Base-by-base conservation (phyloP, 192 early-diverging fungal genomes). In the Coemansia sp. region DNA sequence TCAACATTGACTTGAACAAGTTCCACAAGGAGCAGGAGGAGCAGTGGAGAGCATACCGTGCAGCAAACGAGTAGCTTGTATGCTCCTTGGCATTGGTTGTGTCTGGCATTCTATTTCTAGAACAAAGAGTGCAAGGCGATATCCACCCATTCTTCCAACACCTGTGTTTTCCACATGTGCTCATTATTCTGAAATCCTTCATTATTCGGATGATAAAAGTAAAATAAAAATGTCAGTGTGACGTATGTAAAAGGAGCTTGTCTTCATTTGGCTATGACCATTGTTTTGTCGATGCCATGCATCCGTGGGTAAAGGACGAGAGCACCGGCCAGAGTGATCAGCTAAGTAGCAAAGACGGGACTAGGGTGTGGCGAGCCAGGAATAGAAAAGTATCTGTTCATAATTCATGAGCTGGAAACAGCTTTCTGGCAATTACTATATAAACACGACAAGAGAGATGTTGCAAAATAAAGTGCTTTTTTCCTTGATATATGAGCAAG, bases 1-100 rank as follows among this genome's bases (percentile, higher is more conserved):
- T 86, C 40, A 63, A 91, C 61, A 83, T 93, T 11, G 87, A 93
- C 63, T 64, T 45, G 43, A 70, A 65, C 48, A 67, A 64, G 22
- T 40, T 70, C 16, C 40, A 51, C 16, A 41, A 56, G 50, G 79
- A 76, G 68, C 74, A 73, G 65, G 45, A 69, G 65, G 46, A 72
- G 53, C 59, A 73, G 57, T 81, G 79, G 79, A 70, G 51, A 16
- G 61, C 61, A 22, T 81, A 81, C 41, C 74, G 72, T 51, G 66
- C 66, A 45, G 64, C 58, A 22, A 58, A 68, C 25, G 68, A 65
- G 60, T 55, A 44, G 50, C 5, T 20, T 53, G 12, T 8, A 14
- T 14, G 20, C 25, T 54, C 25, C 51, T 54, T 54, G 51, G 51
- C 51, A 9, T 13, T 54, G 51, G 2, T 54, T 54, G 48, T 50